phyloP scores from a whole-genome alignment of 176 grass and related monocot species.

The Oryza rufipogon region DNA sequence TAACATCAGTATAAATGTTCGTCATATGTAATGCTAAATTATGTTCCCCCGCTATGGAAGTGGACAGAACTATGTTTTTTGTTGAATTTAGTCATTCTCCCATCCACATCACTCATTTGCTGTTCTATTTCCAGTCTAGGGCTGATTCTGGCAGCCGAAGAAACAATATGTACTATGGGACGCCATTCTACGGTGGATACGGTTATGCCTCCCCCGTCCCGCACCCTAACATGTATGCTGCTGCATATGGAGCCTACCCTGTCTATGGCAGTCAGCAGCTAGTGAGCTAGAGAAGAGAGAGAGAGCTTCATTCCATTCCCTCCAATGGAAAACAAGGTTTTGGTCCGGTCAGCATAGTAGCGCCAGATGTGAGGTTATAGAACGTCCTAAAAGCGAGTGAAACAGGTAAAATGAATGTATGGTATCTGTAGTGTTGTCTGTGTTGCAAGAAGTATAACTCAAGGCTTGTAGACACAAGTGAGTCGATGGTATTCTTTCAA shows the following conservation, averaged over 20 bases:
- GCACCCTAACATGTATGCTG: conserved; percentile 63
- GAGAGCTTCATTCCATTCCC: conserved; percentile 29
- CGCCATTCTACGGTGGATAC: conserved; percentile 61
- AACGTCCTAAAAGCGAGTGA: conserved; percentile 46
- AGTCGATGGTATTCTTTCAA: conserved; percentile 57
- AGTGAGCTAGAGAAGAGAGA: conserved; percentile 56
- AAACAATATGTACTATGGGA: conserved; percentile 67
- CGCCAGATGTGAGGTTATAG: conserved; percentile 52
- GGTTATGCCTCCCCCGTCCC: conserved; percentile 54
- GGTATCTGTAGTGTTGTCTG: conserved; percentile 32
- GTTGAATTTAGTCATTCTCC: background rate
- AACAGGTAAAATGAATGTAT: conserved; percentile 35
- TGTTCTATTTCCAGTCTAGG: conserved; percentile 54
- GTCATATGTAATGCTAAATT: background rate
- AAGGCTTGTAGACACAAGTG: conserved; percentile 49
- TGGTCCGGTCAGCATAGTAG: conserved; percentile 52
- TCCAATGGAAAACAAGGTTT: conserved; percentile 59
- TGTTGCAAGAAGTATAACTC: conserved; percentile 37
- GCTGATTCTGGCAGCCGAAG: conserved; percentile 53
- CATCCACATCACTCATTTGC: background rate
- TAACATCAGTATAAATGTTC: background rate
- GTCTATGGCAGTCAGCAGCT: conserved; percentile 67
- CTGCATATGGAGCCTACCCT: conserved; percentile 63
- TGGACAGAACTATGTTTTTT: background rate
- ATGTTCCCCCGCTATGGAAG: background rate